Conservation (phyloP, 129 eudicot genomes). For the Tagetes erecta region DNA sequence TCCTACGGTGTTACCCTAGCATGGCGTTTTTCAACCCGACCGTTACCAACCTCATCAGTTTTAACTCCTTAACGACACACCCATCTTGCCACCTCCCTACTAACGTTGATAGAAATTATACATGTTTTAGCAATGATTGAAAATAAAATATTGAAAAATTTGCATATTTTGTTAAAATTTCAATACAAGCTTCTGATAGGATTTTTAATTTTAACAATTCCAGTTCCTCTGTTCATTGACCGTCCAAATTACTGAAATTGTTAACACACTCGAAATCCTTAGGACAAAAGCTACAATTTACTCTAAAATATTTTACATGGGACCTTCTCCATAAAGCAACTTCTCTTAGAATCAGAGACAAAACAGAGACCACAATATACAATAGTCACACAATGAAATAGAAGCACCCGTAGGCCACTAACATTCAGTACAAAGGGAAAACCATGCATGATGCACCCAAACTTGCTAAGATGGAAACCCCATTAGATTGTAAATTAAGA, state of each 20-base stretch:
- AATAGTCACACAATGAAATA: conserved; percentile 27
- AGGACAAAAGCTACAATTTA: no score
- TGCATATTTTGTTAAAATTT: no score
- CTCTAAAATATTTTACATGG: conserved; percentile 53
- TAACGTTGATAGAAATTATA: conserved; percentile 8
- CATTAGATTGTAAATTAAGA: neutral
- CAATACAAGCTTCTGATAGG: no score
- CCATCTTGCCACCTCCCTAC: conserved; percentile 1
- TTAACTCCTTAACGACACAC: neutral
- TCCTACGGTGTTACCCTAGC: no score
- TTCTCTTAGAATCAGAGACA: no score
- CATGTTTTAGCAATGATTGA: neutral
- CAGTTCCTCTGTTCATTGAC: no score
- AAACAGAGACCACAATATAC: conserved; percentile 99
- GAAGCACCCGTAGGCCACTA: neutral
- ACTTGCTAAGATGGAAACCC: neutral
- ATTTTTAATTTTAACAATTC: no score
- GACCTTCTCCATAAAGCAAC: no score
- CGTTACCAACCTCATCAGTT: neutral
- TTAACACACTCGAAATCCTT: no score
- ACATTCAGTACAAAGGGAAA: neutral
- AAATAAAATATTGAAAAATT: conserved; percentile 1
- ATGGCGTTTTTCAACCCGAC: neutral
- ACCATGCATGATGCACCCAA: neutral
- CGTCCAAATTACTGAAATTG: no score